Evolutionary conservation across 192 early-diverging fungal genomes (phyloP), one percentile per base, ranked within the genome.

Genomic region (Gamsiella multidivaricata): DNA sequence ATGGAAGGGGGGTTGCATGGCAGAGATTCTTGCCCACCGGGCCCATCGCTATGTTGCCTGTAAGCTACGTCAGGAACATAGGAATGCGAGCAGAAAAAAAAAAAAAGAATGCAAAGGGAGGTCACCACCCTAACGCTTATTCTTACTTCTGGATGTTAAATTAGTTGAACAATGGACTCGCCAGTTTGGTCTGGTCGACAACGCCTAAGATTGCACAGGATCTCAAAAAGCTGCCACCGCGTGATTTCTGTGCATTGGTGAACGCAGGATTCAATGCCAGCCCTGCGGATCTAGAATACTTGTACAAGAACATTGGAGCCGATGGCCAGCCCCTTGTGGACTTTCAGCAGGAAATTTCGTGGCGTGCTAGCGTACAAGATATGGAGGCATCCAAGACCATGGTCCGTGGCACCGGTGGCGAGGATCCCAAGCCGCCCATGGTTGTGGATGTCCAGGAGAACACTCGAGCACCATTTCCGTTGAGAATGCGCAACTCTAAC

Each of bases 1-100:
- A 78, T 14, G 74, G 74, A 14, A 58, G 46, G 31, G 74, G 74
- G 33, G 58, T 78, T 2, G 95, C 96, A 5, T 99, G 92, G 89
- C 96, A 99, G 84, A 85, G 96, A 54, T 99, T 98, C 70, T 84
- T 99, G 36, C 96, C 96, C 5, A 91, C 92, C 1, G 97, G 97
- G 3, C 96, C 97, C 0, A 88, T 99, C 46, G 96, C 96, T 6
- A 83, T 97, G 76, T 84, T 99, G 39, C 97, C 97, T n/a, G 91
- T 94, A 86, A 66, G 81, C 58, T 25, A n/a, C n/a, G n/a, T n/a
- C n/a, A n/a, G n/a, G n/a, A n/a, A n/a, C n/a, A n/a, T n/a, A n/a
- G n/a, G n/a, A n/a, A n/a, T n/a, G n/a, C n/a, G n/a, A n/a, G n/a
- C n/a, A n/a, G n/a, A n/a, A n/a, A n/a, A n/a, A n/a, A n/a, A n/a